phyloP scores from a whole-genome alignment of 805 yeast genomes.

The Candida ficus region DNA sequence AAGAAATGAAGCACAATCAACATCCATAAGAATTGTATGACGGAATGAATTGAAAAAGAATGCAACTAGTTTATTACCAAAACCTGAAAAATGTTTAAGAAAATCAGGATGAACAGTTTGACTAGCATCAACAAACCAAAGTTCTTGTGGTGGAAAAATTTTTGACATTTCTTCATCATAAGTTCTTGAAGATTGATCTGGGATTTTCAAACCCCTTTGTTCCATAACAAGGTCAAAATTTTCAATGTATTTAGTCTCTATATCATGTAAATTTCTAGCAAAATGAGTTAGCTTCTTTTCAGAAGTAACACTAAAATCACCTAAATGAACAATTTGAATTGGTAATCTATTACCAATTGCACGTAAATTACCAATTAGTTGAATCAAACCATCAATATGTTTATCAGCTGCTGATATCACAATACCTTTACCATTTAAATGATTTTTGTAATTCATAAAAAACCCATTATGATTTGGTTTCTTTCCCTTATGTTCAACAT shows the following conservation, averaged over 20 bases:
- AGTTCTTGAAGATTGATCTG: background rate
- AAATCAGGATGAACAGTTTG: slow-evolving; percentile 19
- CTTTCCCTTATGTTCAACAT: slow-evolving; percentile 11
- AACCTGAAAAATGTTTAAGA: slow-evolving; percentile 28
- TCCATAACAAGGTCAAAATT: slow-evolving; percentile 5
- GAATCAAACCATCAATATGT: slow-evolving; percentile 25
- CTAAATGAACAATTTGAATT: slow-evolving; percentile 34
- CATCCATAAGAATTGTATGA: slow-evolving; percentile 45
- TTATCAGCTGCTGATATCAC: slow-evolving; percentile 27
- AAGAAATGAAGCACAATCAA: slow-evolving; percentile 42
- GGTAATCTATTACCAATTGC: slow-evolving; percentile 32
- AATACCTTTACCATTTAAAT: slow-evolving; percentile 32
- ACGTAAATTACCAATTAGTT: slow-evolving; percentile 36
- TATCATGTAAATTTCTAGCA: slow-evolving; percentile 22
- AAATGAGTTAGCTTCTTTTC: slow-evolving; percentile 28
- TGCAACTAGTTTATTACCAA: slow-evolving; percentile 44
- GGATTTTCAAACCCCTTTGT: slow-evolving; percentile 1
- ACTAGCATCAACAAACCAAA: slow-evolving; percentile 37
- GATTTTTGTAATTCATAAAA: slow-evolving; percentile 18
- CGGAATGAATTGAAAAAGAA: slow-evolving; percentile 43
- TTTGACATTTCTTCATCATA: slow-evolving; percentile 6
- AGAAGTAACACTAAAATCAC: slow-evolving; percentile 27
- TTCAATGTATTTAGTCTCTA: slow-evolving; percentile 12
- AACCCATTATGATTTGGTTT: slow-evolving; percentile 16
- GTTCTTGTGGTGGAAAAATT: slow-evolving; percentile 29